Conservation (phyloP, 148 eudicot genomes). For the Fagopyrum tataricum region DNA sequence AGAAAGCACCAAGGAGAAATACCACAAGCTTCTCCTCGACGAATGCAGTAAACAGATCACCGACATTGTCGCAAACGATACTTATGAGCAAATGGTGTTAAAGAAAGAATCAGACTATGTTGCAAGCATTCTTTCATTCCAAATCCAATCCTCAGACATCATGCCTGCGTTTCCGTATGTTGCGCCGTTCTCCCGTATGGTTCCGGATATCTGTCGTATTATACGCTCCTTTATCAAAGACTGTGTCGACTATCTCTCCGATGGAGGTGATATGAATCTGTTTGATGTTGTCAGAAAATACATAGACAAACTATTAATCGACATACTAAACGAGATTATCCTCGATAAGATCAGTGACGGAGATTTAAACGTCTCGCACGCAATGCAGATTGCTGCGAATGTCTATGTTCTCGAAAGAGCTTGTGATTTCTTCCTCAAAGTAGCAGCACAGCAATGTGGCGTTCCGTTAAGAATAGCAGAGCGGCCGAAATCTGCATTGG, state of each 20-base stretch:
- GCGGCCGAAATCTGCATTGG: constrained; percentile 52
- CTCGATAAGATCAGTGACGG: constrained; percentile 54
- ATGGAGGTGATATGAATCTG: constrained; percentile 60
- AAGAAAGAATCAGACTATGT: constrained; percentile 79
- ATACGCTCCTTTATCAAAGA: constrained; percentile 75
- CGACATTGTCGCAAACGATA: constrained; percentile 50
- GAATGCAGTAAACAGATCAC: constrained; percentile 63
- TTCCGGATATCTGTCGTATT: constrained; percentile 76
- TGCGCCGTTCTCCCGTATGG: constrained; percentile 86
- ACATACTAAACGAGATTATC: constrained; percentile 60
- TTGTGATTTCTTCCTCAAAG: constrained; percentile 75
- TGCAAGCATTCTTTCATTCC: constrained; percentile 55
- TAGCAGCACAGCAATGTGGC: constrained; percentile 68
- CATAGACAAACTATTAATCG: constrained; percentile 72
- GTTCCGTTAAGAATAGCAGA: constrained; percentile 48
- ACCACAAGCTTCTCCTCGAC: constrained; percentile 66
- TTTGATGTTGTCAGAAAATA: constrained; percentile 63
- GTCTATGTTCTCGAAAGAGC: constrained; percentile 66
- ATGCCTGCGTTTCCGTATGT: constrained; percentile 92
- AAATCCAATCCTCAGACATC: constrained; percentile 70
- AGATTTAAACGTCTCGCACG: constrained; percentile 60
- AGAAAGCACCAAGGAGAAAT: constrained; percentile 61
- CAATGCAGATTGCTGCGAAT: constrained; percentile 92
- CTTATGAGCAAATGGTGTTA: constrained; percentile 66
- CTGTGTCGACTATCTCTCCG: constrained; percentile 65